Evolutionary conservation across 2,329 filamentous ascomycete species (phyloP).

Genomic region (Aspergillus unguis): DNA sequence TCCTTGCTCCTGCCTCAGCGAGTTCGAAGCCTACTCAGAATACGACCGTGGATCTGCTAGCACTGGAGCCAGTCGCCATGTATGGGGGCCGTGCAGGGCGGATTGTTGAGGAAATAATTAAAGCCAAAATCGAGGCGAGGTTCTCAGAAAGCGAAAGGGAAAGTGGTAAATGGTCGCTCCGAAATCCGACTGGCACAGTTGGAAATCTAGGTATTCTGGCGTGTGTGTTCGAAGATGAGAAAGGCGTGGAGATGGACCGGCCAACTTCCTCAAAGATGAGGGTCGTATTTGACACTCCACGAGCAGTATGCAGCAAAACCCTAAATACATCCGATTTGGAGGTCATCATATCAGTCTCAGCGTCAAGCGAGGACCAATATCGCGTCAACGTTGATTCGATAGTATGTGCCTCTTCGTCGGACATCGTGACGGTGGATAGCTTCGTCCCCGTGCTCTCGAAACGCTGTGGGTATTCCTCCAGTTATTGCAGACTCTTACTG

Average conservation of each 20-base stretch:
- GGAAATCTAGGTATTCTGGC: constrained; percentile 54
- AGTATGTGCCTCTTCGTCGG: constrained; percentile 67
- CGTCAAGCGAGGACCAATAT: constrained; percentile 59
- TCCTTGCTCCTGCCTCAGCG: constrained; percentile 31
- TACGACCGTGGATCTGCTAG: constrained; percentile 51
- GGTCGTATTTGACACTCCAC: constrained; percentile 37
- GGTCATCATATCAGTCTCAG: constrained; percentile 65
- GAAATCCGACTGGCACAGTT: constrained; percentile 61
- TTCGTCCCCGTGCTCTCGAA: constrained; percentile 72
- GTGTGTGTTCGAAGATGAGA: constrained; percentile 42
- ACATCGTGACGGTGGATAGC: constrained; percentile 69
- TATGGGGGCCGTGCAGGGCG: constrained; percentile 76
- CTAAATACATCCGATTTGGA: constrained; percentile 37
- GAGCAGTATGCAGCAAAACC: constrained; percentile 27
- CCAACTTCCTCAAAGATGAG: constrained; percentile 32
- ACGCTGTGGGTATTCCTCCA: constrained; percentile 55
- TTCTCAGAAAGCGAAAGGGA: constrained; percentile 83
- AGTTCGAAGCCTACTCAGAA: constrained; percentile 21
- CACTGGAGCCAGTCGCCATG: constrained; percentile 68
- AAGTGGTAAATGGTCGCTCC: constrained; percentile 73
- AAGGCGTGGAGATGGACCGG: constrained; percentile 53
- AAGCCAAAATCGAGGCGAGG: constrained; percentile 79
- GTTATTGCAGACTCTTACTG: constrained; percentile 10
- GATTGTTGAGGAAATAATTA: constrained; percentile 79
- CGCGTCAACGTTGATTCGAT: constrained; percentile 60